Conservation (phyloP, 768 basidiomycete species). For the Suillus placidus region DNA sequence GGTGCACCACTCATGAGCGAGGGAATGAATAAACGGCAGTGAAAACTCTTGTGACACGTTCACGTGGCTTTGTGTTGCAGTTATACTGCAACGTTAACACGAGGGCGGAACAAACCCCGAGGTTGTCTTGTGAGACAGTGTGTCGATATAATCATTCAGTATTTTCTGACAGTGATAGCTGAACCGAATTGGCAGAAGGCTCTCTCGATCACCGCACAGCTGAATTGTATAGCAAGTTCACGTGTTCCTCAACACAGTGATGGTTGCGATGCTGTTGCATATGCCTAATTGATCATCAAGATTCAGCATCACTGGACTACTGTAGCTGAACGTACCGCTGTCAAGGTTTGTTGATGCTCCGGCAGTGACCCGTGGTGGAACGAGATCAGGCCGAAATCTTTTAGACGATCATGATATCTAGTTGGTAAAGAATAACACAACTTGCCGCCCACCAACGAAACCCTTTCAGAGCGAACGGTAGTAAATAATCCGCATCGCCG, state of each 20-base stretch:
- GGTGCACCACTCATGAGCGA: conserved; percentile 18
- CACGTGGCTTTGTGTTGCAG: background rate
- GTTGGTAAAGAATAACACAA: background rate
- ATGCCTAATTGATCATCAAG: background rate
- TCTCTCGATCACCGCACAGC: background rate
- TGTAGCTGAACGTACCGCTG: background rate
- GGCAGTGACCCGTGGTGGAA: background rate
- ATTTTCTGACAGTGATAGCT: background rate
- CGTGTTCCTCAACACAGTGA: background rate
- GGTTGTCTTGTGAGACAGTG: background rate
- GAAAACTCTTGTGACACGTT: background rate
- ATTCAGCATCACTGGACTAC: background rate
- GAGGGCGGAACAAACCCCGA: background rate
- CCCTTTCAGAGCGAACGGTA: background rate
- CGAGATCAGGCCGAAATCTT: background rate
- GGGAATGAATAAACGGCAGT: background rate
- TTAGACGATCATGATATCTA: background rate
- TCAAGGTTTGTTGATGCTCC: background rate
- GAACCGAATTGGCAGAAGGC: background rate
- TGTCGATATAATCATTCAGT: background rate
- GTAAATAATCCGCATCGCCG: background rate
- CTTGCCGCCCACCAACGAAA: background rate
- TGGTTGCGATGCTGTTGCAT: background rate
- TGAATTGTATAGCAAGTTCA: background rate
- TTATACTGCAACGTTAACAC: background rate